Base-by-base conservation (phyloP, 805 yeast genomes). In the Wickerhamia fluorescens region DNA sequence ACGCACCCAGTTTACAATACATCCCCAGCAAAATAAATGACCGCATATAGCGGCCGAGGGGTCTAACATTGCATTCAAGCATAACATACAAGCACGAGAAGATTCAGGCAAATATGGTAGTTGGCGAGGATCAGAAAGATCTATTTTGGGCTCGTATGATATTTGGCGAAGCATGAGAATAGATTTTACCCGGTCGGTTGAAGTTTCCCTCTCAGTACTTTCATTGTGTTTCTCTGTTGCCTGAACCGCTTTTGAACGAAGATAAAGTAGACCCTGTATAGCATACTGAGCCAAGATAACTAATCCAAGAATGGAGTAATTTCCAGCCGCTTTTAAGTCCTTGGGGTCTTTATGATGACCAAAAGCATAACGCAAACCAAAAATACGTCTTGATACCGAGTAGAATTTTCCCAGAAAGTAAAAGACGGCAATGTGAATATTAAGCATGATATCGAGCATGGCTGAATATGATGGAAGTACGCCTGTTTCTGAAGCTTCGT, bases 31-130 rank as follows among this genome's bases (percentile, higher is more conserved):
- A 52, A 84, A 89, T 10, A 85, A 34, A 51, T 89, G 98, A 0
- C 97, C 98, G 56, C 98, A 89, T 4, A 78, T 72, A 0, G 95
- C 86, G 36, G 84, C 73, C 1, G 95, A 64, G 4, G 98, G 97
- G 37, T 83, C 73, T 2, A 58, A 64, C 92, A 89, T 83, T 10
- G 70, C 65, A 6, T 82, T 77, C 14, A 89, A 65, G 50, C 98
- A 89, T 13, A 92, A 65, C 69, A 87, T 80, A 49, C 98, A 89
- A 23, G 69, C 66, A 30, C 96, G 66, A 1, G 94, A 76, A 15
- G 58, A 53, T 33, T 67, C 76, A 0, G 88, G 81, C 7, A 89
- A 73, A 47, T 74, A 88, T 4, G 83, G 78, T 29, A 88, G 58
- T 5, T 57, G 56, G 0, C 44, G 36, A 0, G 74, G 68, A 41